Conservation (phyloP, 352 stramenopile genomes). For the Peronospora destructor region DNA sequence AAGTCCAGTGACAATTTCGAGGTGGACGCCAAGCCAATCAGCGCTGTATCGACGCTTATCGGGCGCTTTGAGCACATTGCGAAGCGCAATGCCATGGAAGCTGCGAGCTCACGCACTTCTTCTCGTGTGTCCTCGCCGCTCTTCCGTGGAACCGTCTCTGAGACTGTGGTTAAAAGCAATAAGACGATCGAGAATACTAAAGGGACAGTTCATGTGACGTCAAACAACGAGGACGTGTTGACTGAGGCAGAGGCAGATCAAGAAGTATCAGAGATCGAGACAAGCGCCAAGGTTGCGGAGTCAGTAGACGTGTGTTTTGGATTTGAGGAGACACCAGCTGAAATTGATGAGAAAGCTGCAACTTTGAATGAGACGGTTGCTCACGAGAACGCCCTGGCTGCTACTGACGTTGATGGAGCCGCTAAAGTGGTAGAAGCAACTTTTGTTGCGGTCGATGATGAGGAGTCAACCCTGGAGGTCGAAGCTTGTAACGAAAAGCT, state of each 20-base stretch:
- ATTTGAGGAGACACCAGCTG: background rate
- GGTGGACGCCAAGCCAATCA: constrained; percentile 25
- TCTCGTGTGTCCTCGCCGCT: constrained; percentile 10
- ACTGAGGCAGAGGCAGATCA: constrained; percentile 1
- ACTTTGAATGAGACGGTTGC: background rate
- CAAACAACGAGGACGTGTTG: constrained; percentile 6
- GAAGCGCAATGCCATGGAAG: constrained; percentile 13
- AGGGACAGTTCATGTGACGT: background rate
- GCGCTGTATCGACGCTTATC: constrained; percentile 24
- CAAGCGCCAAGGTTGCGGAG: background rate
- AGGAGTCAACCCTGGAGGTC: background rate
- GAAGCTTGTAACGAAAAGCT: background rate
- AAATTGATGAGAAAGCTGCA: background rate
- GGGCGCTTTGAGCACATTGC: constrained; percentile 30
- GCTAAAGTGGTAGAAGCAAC: background rate
- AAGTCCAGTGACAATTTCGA: constrained; percentile 9
- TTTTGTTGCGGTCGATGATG: background rate
- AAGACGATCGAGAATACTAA: constrained; percentile 9
- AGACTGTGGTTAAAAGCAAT: constrained; percentile 12
- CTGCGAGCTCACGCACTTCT: constrained; percentile 9
- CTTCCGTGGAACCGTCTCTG: constrained; percentile 11
- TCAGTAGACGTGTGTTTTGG: background rate
- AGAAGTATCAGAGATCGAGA: background rate
- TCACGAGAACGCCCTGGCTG: background rate
- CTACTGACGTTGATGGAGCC: background rate